A percentile compares a stretch with the other conserved stretches of the same genome.
Conservation (phyloP, 305 asterid species). For the Solanum hybrid region DNA sequence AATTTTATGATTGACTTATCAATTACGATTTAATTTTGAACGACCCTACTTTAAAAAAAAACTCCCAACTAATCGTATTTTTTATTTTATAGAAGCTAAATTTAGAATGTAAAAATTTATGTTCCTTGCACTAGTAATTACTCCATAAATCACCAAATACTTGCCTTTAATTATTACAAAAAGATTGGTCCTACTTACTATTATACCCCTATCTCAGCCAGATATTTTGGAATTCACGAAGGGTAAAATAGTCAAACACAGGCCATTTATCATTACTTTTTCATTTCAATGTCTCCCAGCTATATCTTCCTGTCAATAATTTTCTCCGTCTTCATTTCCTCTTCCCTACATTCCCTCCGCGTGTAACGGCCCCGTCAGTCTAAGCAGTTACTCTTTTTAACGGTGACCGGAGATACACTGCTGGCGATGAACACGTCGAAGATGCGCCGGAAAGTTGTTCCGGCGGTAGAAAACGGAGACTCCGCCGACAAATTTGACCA, state of each 20-base stretch:
- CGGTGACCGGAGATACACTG: not conserved
- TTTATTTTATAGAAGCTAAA: not conserved
- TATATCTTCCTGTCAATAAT: not conserved
- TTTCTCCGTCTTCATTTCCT: conserved; percentile 10
- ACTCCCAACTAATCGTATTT: not conserved
- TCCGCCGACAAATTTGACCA: conserved; percentile 88
- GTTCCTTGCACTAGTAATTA: not conserved
- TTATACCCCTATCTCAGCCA: not conserved
- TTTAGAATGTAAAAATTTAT: not conserved
- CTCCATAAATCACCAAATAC: not conserved
- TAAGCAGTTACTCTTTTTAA: conserved; percentile 24
- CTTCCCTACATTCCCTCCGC: conserved; percentile 41
- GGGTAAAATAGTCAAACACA: not conserved
- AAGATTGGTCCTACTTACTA: not conserved
- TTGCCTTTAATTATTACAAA: not conserved
- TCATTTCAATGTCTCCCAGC: not conserved
- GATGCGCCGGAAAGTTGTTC: conserved; percentile 75
- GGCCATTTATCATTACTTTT: not conserved
- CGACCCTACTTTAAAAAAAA: no score
- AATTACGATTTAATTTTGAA: no score
- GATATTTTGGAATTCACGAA: not conserved
- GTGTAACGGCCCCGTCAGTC: conserved; percentile 27
- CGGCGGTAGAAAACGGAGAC: conserved; percentile 55
- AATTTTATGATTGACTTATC: no score
- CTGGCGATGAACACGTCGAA: conserved; percentile 44